phyloP scores from a whole-genome alignment of 495 filamentous ascomycete species.

The Xylaria curta region DNA sequence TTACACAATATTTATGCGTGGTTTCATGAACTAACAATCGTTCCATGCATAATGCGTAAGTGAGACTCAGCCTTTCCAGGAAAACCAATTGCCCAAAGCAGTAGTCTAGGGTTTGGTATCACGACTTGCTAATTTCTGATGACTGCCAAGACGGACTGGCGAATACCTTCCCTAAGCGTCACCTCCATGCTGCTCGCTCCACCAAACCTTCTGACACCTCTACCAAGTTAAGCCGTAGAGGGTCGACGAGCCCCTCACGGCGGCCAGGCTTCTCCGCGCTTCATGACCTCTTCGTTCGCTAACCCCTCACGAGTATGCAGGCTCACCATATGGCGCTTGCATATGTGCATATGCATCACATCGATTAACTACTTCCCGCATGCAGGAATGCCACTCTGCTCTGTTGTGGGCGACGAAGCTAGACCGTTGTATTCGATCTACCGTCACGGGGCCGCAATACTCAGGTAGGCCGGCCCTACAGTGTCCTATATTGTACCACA shows the following conservation, averaged over 20 bases:
- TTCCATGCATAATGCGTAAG: conserved; percentile 3
- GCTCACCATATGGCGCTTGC: conserved; percentile 30
- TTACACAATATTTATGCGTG: neutral
- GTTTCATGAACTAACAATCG: neutral
- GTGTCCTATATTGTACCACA: conserved; percentile 26
- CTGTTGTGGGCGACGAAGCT: neutral
- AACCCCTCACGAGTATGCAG: conserved; percentile 27
- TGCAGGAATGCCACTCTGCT: conserved; percentile 18
- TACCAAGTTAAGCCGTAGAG: conserved; percentile 7
- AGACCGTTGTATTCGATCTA: conserved; percentile 21
- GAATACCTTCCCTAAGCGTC: conserved; percentile 18
- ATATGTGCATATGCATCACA: conserved; percentile 22
- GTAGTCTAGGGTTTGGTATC: conserved; percentile 18
- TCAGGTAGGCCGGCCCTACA: conserved; percentile 32
- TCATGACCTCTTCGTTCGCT: conserved; percentile 10
- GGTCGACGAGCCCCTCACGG: conserved; percentile 23
- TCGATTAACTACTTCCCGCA: conserved; percentile 25
- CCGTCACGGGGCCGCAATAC: conserved; percentile 23
- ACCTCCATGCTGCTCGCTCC: conserved; percentile 7
- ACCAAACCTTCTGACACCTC: neutral
- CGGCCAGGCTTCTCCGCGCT: conserved; percentile 26
- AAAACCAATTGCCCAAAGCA: neutral
- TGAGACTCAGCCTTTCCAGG: conserved; percentile 9
- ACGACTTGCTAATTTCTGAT: conserved; percentile 14
- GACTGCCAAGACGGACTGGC: conserved; percentile 25